Evolutionary conservation across 2,329 filamentous ascomycete genomes (phyloP), one percentile per base, ranked within the genome.

Genomic region (Paramyrothecium sp.): DNA sequence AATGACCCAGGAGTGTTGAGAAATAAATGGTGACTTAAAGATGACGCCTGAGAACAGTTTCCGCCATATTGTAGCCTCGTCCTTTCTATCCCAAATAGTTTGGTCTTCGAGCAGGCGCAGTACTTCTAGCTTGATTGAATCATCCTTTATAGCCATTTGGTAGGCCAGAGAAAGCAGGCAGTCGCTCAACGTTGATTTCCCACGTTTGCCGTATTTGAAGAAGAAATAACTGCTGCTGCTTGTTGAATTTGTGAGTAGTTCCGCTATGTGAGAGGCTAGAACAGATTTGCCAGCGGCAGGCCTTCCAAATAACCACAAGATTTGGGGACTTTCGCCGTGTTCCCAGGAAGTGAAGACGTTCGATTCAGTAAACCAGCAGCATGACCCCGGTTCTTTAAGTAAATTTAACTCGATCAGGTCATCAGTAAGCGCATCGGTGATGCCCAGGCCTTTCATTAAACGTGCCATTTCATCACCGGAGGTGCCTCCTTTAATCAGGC

Each of bases 201-300:
- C 26, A 3, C n/a, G 26, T 4, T 53, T 10, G 19, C 30, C 33
- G 11, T 53, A 19, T 17, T 53, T 53, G 33, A 53, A 53, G 51
- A 53, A 53, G 19, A 38, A 53, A 34, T 38, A 41, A 11, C 33
- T 41, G 33, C 33, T 21, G 11, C 19, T 3, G 19, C 3, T 10
- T 26, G 17, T 16, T 10, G 30, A 41, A 3, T 12, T 7, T 17
- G 8, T 38, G 3, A 53, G 19, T 7, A 10, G 20, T 11, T 53
- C 30, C 5, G 41, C n/a, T 11, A 53, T 30, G 21, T 53, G 30
- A 33, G 26, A 13, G 13, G 30, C 12, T 12, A 53, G 26, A 22
- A 53, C 51, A 20, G 51, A 53, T n/a, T 53, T 53, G 26, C 51
- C 51, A 11, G 30, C 17, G 16, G 30, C 51, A n/a, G 51, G 51